phyloP scores from a whole-genome alignment of 345 rosid species.

The Eucalyptus pauciflora region DNA sequence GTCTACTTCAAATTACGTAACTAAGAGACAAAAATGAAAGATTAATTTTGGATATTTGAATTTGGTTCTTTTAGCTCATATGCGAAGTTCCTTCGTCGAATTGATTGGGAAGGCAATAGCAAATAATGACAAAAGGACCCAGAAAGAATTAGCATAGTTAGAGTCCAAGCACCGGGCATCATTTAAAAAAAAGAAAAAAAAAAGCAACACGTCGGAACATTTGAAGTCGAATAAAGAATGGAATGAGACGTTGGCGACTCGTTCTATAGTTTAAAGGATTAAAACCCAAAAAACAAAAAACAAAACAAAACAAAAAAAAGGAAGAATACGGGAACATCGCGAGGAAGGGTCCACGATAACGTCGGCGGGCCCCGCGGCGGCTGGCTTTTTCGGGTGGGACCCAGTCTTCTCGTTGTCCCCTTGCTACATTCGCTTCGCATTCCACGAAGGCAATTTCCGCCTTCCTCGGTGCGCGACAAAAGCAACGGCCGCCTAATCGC shows the following conservation, averaged over 20 bases:
- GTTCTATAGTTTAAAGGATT: neutral
- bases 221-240: neutral
- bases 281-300: neutral
- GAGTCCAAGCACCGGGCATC: neutral
- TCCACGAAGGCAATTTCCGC: neutral
- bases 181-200: neutral
- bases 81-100: rapidly evolving
- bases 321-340: neutral
- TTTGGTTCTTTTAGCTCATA: neutral
- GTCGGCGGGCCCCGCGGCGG: neutral
- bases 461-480: neutral
- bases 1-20: neutral
- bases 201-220: neutral
- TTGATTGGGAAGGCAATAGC: neutral
- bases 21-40: neutral
- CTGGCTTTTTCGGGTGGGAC: neutral
- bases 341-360: neutral
- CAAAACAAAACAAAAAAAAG: too few relatives aligned
- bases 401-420: neutral
- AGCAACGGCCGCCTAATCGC: neutral
- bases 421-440: neutral
- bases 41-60: neutral
- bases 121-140: neutral
- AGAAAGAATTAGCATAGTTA: neutral
- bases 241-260: neutral